phyloP scores from a whole-genome alignment of 2,329 filamentous ascomycete genomes.

The Ceratocystis eucalypticola region DNA sequence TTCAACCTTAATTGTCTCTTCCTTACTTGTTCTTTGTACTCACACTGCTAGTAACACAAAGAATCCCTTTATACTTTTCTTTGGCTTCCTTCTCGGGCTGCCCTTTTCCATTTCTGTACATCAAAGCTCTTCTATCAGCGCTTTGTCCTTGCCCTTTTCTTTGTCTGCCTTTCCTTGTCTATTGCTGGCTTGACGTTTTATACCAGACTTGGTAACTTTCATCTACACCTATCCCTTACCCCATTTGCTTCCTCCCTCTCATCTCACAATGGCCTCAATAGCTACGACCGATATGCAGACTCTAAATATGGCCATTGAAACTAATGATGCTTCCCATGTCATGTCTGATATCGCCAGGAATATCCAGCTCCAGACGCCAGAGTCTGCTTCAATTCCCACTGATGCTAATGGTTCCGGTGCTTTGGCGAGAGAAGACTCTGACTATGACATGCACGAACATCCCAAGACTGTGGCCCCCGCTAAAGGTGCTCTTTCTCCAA shows the following conservation, averaged over 20 bases:
- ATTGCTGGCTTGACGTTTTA: not conserved
- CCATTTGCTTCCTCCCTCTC: not conserved
- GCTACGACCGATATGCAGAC: not conserved
- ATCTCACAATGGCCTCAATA: not conserved
- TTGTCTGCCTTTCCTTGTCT: not conserved
- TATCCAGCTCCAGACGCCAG: not conserved
- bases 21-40: not conserved
- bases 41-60: not conserved
- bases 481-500: slow-evolving; percentile 1
- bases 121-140: not conserved
- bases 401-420: not conserved
- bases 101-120: not conserved
- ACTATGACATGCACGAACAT: not conserved
- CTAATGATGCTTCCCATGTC: not conserved
- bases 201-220: not conserved
- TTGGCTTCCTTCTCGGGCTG: not conserved
- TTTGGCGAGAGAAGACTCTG: not conserved
- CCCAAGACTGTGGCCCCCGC: not conserved
- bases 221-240: not conserved
- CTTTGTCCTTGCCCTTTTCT: not conserved
- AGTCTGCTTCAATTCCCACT: not conserved
- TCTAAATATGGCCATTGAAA: not conserved
- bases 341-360: not conserved
- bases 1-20: slow-evolving; percentile 4
- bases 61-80: not conserved